A percentile compares a stretch with the other conserved stretches of the same genome.
phyloP scores from a whole-genome alignment of 2,329 filamentous ascomycete genomes.

The Aureobasidium subglaciale region DNA sequence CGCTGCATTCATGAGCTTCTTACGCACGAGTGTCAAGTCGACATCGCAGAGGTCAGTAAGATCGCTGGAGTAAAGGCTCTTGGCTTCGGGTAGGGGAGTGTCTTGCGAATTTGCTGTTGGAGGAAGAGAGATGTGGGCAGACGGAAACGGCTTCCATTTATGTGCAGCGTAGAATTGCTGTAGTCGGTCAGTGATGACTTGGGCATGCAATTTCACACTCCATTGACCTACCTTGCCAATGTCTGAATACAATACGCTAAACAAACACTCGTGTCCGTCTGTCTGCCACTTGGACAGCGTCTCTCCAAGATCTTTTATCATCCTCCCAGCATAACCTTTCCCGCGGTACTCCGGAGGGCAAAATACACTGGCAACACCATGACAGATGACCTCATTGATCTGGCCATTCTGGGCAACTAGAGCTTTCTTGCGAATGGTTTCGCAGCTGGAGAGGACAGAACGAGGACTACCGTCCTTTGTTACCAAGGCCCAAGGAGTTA shows the following conservation, averaged over 20 bases:
- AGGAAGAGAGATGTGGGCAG: slow-evolving; percentile 62
- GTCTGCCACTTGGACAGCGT: slow-evolving; percentile 47
- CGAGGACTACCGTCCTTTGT: slow-evolving; percentile 33
- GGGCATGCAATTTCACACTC: background rate
- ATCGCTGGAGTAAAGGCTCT: slow-evolving; percentile 50
- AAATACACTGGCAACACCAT: slow-evolving; percentile 75
- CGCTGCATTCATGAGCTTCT: slow-evolving; percentile 35
- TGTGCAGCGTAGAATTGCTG: slow-evolving; percentile 64
- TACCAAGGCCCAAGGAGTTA: slow-evolving; percentile 55
- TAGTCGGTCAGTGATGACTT: background rate
- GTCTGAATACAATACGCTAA: slow-evolving; percentile 80
- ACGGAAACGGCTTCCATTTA: slow-evolving; percentile 71
- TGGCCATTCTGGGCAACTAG: slow-evolving; percentile 38
- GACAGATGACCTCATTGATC: slow-evolving; percentile 52
- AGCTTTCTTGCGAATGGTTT: slow-evolving; percentile 46
- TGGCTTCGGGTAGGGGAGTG: slow-evolving; percentile 16
- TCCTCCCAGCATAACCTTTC: slow-evolving; percentile 68
- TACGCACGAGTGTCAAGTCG: slow-evolving; percentile 58
- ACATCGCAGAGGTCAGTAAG: slow-evolving; percentile 54
- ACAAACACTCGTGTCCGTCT: slow-evolving; percentile 44
- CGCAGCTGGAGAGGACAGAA: slow-evolving; percentile 50
- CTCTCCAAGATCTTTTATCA: slow-evolving; percentile 61
- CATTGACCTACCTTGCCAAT: slow-evolving; percentile 64
- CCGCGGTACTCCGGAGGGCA: slow-evolving; percentile 60
- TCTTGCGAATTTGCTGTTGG: slow-evolving; percentile 28